Percentiles rank a stretch among this genome's conserved stretches.
Evolutionary conservation across 2,329 filamentous ascomycete species (phyloP).

Genomic region (Colletotrichum gigasporum): DNA sequence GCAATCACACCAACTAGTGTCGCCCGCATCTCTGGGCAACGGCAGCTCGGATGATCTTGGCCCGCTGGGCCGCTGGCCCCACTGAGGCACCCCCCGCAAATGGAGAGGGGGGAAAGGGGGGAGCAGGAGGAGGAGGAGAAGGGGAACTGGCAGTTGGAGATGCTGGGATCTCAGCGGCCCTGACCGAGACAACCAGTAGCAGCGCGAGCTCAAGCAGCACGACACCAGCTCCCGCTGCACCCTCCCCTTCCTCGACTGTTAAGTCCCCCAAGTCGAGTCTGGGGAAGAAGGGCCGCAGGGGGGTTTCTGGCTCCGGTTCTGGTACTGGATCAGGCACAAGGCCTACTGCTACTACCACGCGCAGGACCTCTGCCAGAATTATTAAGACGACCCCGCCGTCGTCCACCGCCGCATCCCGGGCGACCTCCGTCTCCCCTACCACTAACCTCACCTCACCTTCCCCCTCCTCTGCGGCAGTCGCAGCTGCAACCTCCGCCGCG

Average conservation of each 20-base stretch:
- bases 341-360: too few relatives aligned
- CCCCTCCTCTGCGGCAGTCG: slow-evolving; percentile 4
- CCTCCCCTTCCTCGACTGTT: background rate
- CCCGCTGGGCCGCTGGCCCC: slow-evolving; percentile 34
- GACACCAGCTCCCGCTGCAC: slow-evolving; percentile 9
- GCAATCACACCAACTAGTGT: background rate
- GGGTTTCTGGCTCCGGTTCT: slow-evolving; percentile 11
- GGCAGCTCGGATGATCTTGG: slow-evolving; percentile 33
- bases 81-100: slow-evolving; percentile 30
- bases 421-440: slow-evolving; percentile 25
- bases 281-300: slow-evolving; percentile 30
- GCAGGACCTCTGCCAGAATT: slow-evolving; percentile 29
- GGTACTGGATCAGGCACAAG: slow-evolving; percentile 1
- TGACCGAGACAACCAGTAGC: slow-evolving; percentile 19
- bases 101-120: slow-evolving; percentile 13
- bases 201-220: slow-evolving; percentile 5
- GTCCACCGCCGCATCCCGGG: slow-evolving; percentile 18
- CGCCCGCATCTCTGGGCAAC: slow-evolving; percentile 13
- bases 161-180: slow-evolving; percentile 20
- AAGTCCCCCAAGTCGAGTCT: slow-evolving; percentile 16
- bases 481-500: slow-evolving; percentile 1
- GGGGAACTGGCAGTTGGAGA: slow-evolving; percentile 19
- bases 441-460: slow-evolving; percentile 7
- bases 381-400: slow-evolving; percentile 32
- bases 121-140: slow-evolving; percentile 9